Evolutionary conservation across 495 filamentous ascomycete genomes (phyloP).

Genomic region (Xylaria longipes): DNA sequence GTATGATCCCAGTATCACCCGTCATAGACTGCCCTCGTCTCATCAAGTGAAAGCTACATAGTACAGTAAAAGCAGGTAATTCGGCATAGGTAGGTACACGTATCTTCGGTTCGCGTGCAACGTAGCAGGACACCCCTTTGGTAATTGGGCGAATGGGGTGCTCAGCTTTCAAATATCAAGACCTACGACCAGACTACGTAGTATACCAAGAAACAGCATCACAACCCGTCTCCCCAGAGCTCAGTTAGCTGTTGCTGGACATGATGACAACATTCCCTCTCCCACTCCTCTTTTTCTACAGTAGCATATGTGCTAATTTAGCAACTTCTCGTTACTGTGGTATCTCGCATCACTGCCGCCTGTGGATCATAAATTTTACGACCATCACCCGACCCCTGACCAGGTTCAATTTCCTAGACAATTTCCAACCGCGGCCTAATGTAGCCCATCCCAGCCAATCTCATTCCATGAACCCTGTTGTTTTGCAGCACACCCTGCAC

Average conservation of each 20-base stretch:
- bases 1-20: conserved; percentile 17
- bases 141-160: not conserved
- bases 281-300: not conserved
- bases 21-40: not conserved
- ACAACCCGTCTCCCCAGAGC: not conserved
- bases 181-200: not conserved
- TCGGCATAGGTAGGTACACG: not conserved
- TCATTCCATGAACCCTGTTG: conserved; percentile 17
- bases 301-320: not conserved
- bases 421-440: conserved; percentile 21
- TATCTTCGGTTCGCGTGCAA: conserved; percentile 6
- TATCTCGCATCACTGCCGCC: not conserved
- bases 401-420: conserved; percentile 18
- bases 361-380: conserved; percentile 16
- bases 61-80: not conserved
- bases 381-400: conserved; percentile 24
- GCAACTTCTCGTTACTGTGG: not conserved
- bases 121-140: not conserved
- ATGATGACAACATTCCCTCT: not conserved
- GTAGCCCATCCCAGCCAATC: conserved; percentile 17
- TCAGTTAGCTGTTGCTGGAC: not conserved
- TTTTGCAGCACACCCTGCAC: conserved; percentile 8
- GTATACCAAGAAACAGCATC: not conserved
- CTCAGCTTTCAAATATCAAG: not conserved
- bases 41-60: not conserved